Base-by-base conservation (phyloP, 495 filamentous ascomycete genomes). In the Aspergillus taichungensis region DNA sequence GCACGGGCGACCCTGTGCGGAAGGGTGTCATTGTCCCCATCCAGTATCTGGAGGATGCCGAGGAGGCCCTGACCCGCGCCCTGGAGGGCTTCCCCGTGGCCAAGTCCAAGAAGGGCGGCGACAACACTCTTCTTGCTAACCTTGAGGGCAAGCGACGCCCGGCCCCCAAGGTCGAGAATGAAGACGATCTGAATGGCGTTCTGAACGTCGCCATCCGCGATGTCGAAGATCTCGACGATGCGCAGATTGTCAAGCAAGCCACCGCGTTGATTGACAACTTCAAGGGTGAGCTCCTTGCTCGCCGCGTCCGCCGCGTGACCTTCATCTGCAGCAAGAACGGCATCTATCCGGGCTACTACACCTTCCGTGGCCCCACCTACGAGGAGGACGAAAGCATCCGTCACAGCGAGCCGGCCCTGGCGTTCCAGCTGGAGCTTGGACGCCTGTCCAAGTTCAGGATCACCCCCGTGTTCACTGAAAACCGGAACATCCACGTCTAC, bases 401-500 rank as follows among this genome's bases (percentile, higher is more conserved):
- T 70, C 94, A 98, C 68, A 90, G 80, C 48, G 92, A 98, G 68
- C 92, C 92, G 34, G 91, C 92, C 40, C 71, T 95, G 56, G 89
- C 92, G 56, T 98, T 97, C 85, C 92, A 98, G 75, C 82, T 96
- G 55, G 92, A 98, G 65, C 78, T 98, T 47, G 82, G 84, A 13
- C 83, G 92, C 67, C 79, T 98, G 34, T 84, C 87, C 56, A 97
- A 96, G 64, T 98, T 98, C 80, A 82, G 84, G 65, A 91, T 97
- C 71, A 92, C 88, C 68, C 90, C 92, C 1, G 87, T 97, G 35
- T 98, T 98, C 74, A 97, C 94, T 0, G 91, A 97, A 66, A 98
- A 98, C 71, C 82, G 91, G 50, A 95, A 94, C 71, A 96, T 98
- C 49, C 94, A 97, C 68, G 88, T 98, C 40, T 98, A 97, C 68